Base-by-base conservation (phyloP, 805 yeast genomes). In the Candida pini region DNA sequence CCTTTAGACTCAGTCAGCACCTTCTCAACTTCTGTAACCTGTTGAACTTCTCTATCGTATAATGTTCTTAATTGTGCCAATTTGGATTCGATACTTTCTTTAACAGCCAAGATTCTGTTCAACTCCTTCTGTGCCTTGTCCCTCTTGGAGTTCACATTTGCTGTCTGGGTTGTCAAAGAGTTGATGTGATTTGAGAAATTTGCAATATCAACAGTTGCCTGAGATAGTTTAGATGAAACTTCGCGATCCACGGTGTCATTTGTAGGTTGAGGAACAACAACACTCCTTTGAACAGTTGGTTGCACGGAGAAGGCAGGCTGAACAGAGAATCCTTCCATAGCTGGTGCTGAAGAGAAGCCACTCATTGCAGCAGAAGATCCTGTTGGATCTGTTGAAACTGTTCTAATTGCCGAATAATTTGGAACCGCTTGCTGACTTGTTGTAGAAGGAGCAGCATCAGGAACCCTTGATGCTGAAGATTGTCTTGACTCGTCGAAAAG, bases 121-220 rank as follows among this genome's bases (percentile, higher is more conserved):
- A 89, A 68, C 51, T 90, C 96, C 37, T 73, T 76, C 51, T 81
- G 87, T 1, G 96, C 87, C 41, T 78, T 72, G 14, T 73, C 64
- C 42, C 86, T 79, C 59, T 83, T 83, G 16, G 75, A 81, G 40
- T 79, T 79, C 20, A 83, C 68, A 12, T 69, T 71, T 1, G 83
- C 66, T 2, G 94, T 84, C 58, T 88, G 96, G 16, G 70, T 61
- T 1, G 88, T 73, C 44, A 90, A 64, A 0, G 95, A 82, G 43
- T 77, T 77, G 44, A 86, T 80, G 62, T 89, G 96, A 48, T 81
- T 85, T 0, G 95, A 82, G 27, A 84, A 68, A 47, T 89, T 86
- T 12, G 95, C 96, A 56, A 87, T 72, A 48, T 86, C 96, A 6
- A 88, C 73, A 6, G 92, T 77, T 4, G 95, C 90, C 40, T 75